These are phyloP conservation scores for Daldinia sp. DNA, from an alignment of 2,329 filamentous ascomycete genomes.

Conservation along the genomic window DNA sequence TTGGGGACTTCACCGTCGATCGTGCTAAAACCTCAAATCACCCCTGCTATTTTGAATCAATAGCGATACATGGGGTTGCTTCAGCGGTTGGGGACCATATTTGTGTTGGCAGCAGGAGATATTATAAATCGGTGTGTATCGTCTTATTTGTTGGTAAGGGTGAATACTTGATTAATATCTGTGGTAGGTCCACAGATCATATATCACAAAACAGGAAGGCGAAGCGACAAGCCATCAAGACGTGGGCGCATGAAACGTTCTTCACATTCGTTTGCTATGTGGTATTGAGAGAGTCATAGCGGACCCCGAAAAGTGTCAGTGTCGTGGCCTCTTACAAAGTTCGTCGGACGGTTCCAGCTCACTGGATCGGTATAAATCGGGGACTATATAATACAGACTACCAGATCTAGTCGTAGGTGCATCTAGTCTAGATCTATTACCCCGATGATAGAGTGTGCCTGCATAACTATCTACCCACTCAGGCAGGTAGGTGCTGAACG, in stretches of 20 bases:
- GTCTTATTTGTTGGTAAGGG: constrained; percentile 7
- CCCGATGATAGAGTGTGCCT: constrained; percentile 11
- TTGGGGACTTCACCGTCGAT: constrained; percentile 14
- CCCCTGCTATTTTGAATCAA: constrained; percentile 25
- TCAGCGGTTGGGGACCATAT: constrained; percentile 11
- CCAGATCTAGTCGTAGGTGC: constrained; percentile 33
- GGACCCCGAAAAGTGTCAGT: not conserved
- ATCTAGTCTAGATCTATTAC: constrained; percentile 30
- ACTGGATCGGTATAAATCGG: constrained; percentile 27
- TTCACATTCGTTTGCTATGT: constrained; percentile 4
- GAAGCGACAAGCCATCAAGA: not conserved
- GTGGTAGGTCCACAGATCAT: not conserved
- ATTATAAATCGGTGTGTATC: not conserved
- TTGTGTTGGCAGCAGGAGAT: constrained; percentile 8
- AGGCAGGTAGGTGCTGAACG: not conserved
- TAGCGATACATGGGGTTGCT: constrained; percentile 32
- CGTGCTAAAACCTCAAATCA: constrained; percentile 24
- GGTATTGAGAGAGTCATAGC: constrained; percentile 9
- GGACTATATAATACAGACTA: constrained; percentile 21
- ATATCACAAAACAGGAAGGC: not conserved
- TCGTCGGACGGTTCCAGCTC: constrained; percentile 16
- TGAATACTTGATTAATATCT: constrained; percentile 2
- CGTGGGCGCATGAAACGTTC: not conserved
- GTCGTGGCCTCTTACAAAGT: constrained; percentile 28
- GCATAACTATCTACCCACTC: not conserved